Evolutionary conservation across 139 green algal genomes (phyloP).

Genomic region (Chlamydomonas sp.): DNA sequence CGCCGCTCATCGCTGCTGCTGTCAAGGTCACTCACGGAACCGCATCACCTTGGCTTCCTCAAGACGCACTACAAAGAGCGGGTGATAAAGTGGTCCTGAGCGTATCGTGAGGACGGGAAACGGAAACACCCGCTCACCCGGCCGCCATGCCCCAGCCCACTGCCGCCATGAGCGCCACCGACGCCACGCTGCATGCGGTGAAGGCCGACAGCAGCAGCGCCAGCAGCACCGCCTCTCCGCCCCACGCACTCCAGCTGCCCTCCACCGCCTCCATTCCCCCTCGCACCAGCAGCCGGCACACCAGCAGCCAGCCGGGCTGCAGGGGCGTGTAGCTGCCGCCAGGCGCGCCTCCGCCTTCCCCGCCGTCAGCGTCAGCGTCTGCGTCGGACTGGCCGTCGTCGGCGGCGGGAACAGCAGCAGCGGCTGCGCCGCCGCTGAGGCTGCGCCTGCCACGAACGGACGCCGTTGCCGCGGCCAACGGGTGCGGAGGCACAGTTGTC

Average conservation of each 20-base stretch:
- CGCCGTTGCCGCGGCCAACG: too few relatives aligned
- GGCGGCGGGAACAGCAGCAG: too few relatives aligned
- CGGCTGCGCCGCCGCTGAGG: neutral
- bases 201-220: conserved; percentile 71
- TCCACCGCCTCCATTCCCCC: conserved; percentile 3
- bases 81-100: neutral
- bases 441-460: neutral
- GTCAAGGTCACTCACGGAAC: neutral
- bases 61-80: neutral
- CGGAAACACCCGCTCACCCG: neutral
- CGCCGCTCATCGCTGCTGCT: neutral
- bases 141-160: conserved; percentile 61
- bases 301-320: neutral
- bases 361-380: neutral
- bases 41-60: neutral
- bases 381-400: too few relatives aligned
- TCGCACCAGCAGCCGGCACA: neutral
- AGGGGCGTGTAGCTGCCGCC: neutral
- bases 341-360: neutral
- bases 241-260: conserved; percentile 51
- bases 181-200: conserved; percentile 52
- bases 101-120: neutral
- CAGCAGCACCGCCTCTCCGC: conserved; percentile 58
- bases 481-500: neutral
- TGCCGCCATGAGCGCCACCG: conserved; percentile 54